These are phyloP conservation scores for Gynostemma pentaphyllum DNA, from an alignment of 306 rosid genomes.

Conservation along the genomic window DNA sequence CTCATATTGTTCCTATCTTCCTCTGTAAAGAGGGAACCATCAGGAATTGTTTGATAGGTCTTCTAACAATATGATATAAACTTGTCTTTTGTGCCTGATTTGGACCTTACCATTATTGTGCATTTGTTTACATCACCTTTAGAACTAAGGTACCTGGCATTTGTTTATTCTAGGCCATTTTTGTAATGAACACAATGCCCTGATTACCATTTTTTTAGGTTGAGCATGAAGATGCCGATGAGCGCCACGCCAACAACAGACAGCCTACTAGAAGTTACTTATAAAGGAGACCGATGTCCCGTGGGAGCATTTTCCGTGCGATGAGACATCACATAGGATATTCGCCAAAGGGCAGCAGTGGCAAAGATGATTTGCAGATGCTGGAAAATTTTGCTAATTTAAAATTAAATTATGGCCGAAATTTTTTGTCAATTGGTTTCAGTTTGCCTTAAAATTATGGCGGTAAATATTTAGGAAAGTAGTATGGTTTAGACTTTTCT, in stretches of 20 bases:
- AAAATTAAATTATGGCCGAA: background rate
- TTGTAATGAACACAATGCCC: background rate
- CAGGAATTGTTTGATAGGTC: no score
- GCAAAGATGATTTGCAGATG: background rate
- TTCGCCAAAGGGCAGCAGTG: background rate
- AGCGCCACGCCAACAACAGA: constrained; percentile 43
- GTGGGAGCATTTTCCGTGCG: background rate
- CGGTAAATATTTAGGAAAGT: no score
- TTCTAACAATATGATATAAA: background rate
- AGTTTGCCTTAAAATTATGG: no score
- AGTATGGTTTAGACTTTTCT: no score
- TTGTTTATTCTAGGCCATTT: background rate
- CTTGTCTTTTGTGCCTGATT: no score
- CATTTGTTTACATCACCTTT: no score
- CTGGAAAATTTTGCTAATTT: background rate
- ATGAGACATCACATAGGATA: background rate
- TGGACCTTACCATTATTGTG: no score
- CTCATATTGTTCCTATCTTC: background rate
- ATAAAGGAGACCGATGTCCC: no score
- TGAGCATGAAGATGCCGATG: constrained; percentile 39
- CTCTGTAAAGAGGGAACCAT: background rate
- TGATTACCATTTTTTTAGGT: constrained; percentile 18
- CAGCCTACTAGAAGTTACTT: constrained; percentile 18
- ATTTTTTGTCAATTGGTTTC: background rate
- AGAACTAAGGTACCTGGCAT: background rate